Base-by-base conservation (phyloP, 2,329 filamentous ascomycete species). In the Knufia fluminis region DNA sequence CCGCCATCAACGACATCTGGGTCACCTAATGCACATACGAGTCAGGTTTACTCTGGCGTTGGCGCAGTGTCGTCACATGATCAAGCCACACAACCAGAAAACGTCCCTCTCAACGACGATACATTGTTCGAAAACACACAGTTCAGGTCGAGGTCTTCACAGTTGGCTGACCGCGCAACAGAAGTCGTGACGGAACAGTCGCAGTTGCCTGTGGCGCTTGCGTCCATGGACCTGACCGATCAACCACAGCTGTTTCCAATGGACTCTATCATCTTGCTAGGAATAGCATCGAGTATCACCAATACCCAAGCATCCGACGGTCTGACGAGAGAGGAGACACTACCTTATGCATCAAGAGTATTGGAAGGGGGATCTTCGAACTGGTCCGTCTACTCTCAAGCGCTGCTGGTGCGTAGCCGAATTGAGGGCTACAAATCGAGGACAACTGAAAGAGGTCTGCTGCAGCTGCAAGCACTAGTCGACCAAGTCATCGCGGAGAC, bases 351-450 rank as follows among this genome's bases (percentile, higher is more conserved):
- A 0, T 84, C 83, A 1, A 80, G 92, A 35, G 92, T 97, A 0
- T 75, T 98, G 1, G 79, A 85, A 7, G 89, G 92, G 53, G 90
- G 91, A 58, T 85, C 85, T 40, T 91, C 88, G 1, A 98, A 97
- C 66, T 98, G 92, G 92, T 92, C 97, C 65, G 83, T 96, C 28
- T 97, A 97, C 64, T 96, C 92, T 0, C 90, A 97, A 63, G 92
- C 89, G 0, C 73, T 98, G 7, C 74, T 98, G 0, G 86, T 97
- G 1, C 79, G 92, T 39, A 94, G 87, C 52, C 78, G 92, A 14
- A 91, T 97, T 48, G 92, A 98, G 66, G 77, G 90, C 0, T 90
- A 94, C 67, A 79, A 81, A 47, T 87, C 90, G 47, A 77, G 91
- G 48, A 98, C 92, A 0, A 76, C 94, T 32, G 92, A 98, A 68